phyloP scores from a whole-genome alignment of 441 rosid genomes.

The Erodium trifolium region DNA sequence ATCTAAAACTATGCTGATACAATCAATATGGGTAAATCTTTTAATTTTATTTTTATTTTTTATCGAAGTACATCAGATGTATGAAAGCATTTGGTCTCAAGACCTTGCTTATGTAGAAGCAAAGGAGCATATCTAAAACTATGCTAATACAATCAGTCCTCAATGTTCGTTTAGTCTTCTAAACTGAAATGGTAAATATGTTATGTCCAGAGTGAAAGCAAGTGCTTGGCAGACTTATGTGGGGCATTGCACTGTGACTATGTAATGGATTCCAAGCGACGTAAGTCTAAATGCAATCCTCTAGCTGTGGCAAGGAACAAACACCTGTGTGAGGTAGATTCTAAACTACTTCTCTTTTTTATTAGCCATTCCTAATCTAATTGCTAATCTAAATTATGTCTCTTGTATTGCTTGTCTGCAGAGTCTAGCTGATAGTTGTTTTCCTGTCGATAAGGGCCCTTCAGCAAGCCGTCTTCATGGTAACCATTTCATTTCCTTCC shows the following conservation, averaged over 20 bases:
- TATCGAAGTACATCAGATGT: too few relatives aligned
- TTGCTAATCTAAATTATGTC: too few relatives aligned
- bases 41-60: too few relatives aligned
- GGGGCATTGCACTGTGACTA: slow-evolving; percentile 49
- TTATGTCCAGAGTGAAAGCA: slow-evolving; percentile 37
- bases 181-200: slow-evolving; percentile 5
- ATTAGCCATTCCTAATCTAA: too few relatives aligned
- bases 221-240: slow-evolving; percentile 44
- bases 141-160: too few relatives aligned
- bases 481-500: slow-evolving; percentile 9
- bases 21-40: neutral
- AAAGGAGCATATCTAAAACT: too few relatives aligned
- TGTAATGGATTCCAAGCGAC: slow-evolving; percentile 22
- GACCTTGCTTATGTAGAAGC: too few relatives aligned
- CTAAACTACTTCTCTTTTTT: neutral
- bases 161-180: neutral
- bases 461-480: slow-evolving; percentile 49
- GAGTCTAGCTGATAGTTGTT: slow-evolving; percentile 49
- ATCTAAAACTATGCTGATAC: neutral
- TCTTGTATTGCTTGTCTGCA: slow-evolving; percentile 16
- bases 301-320: slow-evolving; percentile 42
- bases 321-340: slow-evolving; percentile 43
- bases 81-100: too few relatives aligned
- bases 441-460: slow-evolving; percentile 40
- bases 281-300: slow-evolving; percentile 44